Conservation (phyloP, 129 eudicot species). For the Ambrosia trifida region DNA sequence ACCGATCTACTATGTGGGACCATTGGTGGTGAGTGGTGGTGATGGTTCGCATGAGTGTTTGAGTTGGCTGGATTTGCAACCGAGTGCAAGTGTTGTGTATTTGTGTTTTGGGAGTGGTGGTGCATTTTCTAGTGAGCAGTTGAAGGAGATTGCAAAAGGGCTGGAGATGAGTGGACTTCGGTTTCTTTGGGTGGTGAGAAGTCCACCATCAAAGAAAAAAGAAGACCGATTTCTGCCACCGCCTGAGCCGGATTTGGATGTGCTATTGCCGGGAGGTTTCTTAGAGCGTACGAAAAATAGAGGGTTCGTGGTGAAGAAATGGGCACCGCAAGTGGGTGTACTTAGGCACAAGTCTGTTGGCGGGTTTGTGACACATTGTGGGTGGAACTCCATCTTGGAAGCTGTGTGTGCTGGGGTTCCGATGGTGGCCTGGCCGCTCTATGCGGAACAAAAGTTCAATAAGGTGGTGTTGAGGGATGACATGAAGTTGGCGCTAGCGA, state of each 20-base stretch:
- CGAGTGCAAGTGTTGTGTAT: conserved; percentile 44
- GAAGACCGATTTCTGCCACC: conserved; percentile 29
- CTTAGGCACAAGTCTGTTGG: conserved; percentile 43
- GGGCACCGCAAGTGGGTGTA: conserved; percentile 61
- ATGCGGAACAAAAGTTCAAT: conserved; percentile 53
- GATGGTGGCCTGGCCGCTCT: conserved; percentile 54
- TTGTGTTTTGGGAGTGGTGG: conserved; percentile 51
- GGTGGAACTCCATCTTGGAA: conserved; percentile 60
- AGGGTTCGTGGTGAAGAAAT: conserved; percentile 47
- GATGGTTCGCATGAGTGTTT: conserved; percentile 31
- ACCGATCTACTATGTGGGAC: conserved; percentile 57
- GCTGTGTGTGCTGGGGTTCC: conserved; percentile 50
- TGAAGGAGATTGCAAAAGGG: conserved; percentile 43
- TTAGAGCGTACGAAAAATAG: conserved; percentile 29
- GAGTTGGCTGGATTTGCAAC: conserved; percentile 43
- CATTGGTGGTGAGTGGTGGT: conserved; percentile 35
- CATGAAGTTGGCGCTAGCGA: conserved; percentile 34
- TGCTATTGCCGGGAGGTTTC: conserved; percentile 43
- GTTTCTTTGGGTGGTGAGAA: conserved; percentile 49
- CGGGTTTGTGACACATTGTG: conserved; percentile 62
- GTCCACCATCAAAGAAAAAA: conserved; percentile 37
- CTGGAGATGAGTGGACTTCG: conserved; percentile 38
- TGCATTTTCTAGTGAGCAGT: conserved; percentile 33
- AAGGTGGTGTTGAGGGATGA: conserved; percentile 47
- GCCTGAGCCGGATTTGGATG: conserved; percentile 49